Conservation (phyloP, 2,329 filamentous ascomycete genomes). For the Fusarium albidum region DNA sequence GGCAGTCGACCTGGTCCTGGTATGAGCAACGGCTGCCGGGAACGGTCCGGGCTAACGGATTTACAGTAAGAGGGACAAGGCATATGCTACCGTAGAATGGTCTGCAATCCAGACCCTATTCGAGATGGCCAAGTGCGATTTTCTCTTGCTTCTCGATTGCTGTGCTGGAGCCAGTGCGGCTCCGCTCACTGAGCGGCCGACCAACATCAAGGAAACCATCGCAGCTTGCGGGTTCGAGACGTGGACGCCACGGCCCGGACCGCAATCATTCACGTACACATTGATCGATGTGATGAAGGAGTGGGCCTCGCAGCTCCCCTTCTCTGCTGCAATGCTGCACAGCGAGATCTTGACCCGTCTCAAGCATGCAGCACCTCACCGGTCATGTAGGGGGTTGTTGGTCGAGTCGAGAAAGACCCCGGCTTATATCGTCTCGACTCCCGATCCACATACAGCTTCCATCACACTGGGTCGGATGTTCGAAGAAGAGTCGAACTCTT, state of each 20-base stretch:
- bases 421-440: constrained; percentile 39
- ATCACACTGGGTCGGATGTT: constrained; percentile 35
- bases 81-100: constrained; percentile 40
- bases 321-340: constrained; percentile 40
- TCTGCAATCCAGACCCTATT: constrained; percentile 40
- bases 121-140: constrained; percentile 39
- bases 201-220: constrained; percentile 40
- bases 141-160: constrained; percentile 38
- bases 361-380: constrained; percentile 36
- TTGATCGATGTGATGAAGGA: constrained; percentile 39
- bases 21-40: constrained; percentile 6
- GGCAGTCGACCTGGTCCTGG: constrained; percentile 40
- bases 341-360: constrained; percentile 39
- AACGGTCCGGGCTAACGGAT: constrained; percentile 13
- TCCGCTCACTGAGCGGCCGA: constrained; percentile 36
- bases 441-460: constrained; percentile 37
- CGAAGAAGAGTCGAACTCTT: constrained; percentile 30
- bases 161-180: constrained; percentile 39
- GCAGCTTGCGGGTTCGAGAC: constrained; percentile 40
- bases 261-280: constrained; percentile 38
- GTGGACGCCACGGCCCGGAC: constrained; percentile 36
- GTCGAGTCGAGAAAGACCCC: constrained; percentile 39
- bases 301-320: constrained; percentile 37
- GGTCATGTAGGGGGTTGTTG: constrained; percentile 33
- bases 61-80: constrained; percentile 32